Base-by-base conservation (phyloP, 2,329 filamentous ascomycete species). In the Hymenoscyphus infarciens region DNA sequence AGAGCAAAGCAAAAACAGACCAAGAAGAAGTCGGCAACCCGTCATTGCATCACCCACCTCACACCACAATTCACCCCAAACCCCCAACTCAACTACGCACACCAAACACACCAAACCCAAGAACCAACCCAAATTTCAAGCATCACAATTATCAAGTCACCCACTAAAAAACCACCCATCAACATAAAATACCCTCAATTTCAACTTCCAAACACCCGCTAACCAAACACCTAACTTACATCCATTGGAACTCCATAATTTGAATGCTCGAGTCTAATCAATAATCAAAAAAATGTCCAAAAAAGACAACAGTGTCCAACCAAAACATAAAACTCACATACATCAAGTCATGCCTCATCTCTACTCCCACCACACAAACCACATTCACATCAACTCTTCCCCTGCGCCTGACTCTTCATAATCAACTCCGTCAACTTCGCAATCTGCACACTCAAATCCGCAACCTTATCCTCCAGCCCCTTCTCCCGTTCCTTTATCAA, bases 401-500 rank as follows among this genome's bases (percentile, higher is more conserved):
- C 19, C 35, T 38, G 35, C 35, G 35, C 45, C 68, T 85, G 83
- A 70, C 86, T 74, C 3, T 77, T 75, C 66, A 83, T 70, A 1
- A 87, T 76, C 56, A 83, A 71, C 22, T 80, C 76, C 0, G 84
- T 85, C 66, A 87, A 75, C 61, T 80, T 80, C 66, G 86, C 83
- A 68, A 88, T 85, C 77, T 86, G 87, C 56, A 73, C 74, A 52
- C 79, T 78, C 67, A 87, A 73, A 66, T 87, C 84, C 3, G 75
- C 73, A 60, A 87, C 80, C 64, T 82, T 81, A 29, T 79, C 77
- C 67, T 87, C 83, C 29, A 74, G 64, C 11, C 60, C 67, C 7
- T 63, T 57, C 27, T 68, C 68, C 11, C 63, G 60, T 0, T 64
- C 62, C 10, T 63, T 60, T 0, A 66, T 56, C 16, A 61, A 52